Base-by-base conservation (phyloP, 2,329 filamentous ascomycete genomes). In the Capronia americana region DNA sequence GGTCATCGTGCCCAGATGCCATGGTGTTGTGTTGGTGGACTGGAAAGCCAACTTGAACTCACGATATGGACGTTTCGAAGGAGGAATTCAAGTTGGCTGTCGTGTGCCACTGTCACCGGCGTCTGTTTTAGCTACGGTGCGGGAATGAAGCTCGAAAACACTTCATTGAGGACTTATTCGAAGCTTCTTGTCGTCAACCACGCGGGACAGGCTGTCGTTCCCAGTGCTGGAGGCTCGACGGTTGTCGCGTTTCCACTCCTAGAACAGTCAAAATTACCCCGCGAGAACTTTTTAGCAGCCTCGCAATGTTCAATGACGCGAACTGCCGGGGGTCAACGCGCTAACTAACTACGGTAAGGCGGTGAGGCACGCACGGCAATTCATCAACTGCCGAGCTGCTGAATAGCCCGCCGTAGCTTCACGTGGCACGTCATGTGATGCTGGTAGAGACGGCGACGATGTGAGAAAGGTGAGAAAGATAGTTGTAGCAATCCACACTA, bases 1-100 rank as follows among this genome's bases (percentile, higher is more conserved):
- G 66, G 57, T 72, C 70, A 57, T 72, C 71, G 64, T 73, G 64
- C 28, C 24, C 28, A 30, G 46, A 53, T 24, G 62, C 64, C 69
- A 71, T 71, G 54, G 51, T 50, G 51, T 50, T 54, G 55, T 54
- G 55, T 7, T 38, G 58, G 28, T 54, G 10, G 34, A 14, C 26
- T n/a, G 51, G n/a, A n/a, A 7, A 54, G 51, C 23, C 46, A 50
- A 20, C 23, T n/a, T 11, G 17, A 26, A 7, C 20, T 11, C 8
- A 24, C 23, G 24, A 26, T 51, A 24, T n/a, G 38, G 38, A 44
- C 20, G 17, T n/a, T 44, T 44, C 17, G 14, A 1, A 17, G 17
- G 17, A 6, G 38, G 2, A 44, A 20, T 17, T 41, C 34, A 41
- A 41, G 34, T 17, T 41, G 12, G 34, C 38, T 44, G 38, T 44